Evolutionary conservation across 352 stramenopile genomes (phyloP).

Genomic region (Phytopythium delawarense): DNA sequence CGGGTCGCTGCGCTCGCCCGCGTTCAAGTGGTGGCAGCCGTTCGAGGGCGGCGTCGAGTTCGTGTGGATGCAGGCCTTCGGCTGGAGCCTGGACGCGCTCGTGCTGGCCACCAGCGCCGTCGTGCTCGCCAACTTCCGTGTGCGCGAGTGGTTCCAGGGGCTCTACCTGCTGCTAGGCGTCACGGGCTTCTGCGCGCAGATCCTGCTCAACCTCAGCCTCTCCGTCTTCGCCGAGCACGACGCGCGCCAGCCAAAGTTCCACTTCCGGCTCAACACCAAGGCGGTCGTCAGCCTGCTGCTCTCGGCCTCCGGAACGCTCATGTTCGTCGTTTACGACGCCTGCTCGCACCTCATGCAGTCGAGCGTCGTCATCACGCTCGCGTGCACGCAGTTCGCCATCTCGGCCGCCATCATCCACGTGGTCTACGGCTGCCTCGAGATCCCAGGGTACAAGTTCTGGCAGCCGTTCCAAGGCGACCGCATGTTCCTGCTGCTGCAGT

Average conservation of each 20-base stretch:
- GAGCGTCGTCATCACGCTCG: slow-evolving; percentile 25
- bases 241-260: slow-evolving; percentile 6
- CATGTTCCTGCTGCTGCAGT: slow-evolving; percentile 55
- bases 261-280: slow-evolving; percentile 40
- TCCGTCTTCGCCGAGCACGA: slow-evolving; percentile 31
- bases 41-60: slow-evolving; percentile 55
- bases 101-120: slow-evolving; percentile 37
- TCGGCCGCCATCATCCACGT: slow-evolving; percentile 49
- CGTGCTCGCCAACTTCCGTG: slow-evolving; percentile 34
- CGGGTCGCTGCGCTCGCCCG: slow-evolving; percentile 30
- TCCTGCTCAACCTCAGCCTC: slow-evolving; percentile 57
- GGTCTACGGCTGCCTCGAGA: slow-evolving; percentile 39
- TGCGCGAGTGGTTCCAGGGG: slow-evolving; percentile 40
- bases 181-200: slow-evolving; percentile 46
- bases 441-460: slow-evolving; percentile 44
- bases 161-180: slow-evolving; percentile 54
- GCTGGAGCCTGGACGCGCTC: slow-evolving; percentile 48
- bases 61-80: slow-evolving; percentile 61
- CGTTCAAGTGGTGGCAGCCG: slow-evolving; percentile 58
- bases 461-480: slow-evolving; percentile 53
- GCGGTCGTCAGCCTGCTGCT: slow-evolving; percentile 46
- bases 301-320: slow-evolving; percentile 31
- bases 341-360: slow-evolving; percentile 29
- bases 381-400: slow-evolving; percentile 31
- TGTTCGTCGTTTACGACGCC: slow-evolving; percentile 42